Percentiles rank a stretch among this genome's conserved stretches.
These are phyloP conservation scores for Yamadazyma philogaea DNA, from an alignment of 805 yeast genomes.

Conservation along the genomic window DNA sequence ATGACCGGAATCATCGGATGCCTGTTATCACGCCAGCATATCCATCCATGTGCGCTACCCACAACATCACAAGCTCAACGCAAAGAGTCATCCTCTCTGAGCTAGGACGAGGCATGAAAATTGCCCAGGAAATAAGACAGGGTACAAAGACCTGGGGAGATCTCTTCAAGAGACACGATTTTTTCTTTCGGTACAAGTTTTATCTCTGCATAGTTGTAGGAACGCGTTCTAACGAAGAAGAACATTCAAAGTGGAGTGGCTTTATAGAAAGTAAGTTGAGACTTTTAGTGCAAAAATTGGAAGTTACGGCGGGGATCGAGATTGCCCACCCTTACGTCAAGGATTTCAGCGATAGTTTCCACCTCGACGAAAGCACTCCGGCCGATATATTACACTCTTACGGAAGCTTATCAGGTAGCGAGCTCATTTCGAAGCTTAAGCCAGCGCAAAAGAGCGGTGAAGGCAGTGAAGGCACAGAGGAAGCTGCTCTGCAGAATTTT, in stretches of 20 bases:
- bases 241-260: slow-evolving; percentile 89
- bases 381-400: slow-evolving; percentile 57
- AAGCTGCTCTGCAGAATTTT: slow-evolving; percentile 20
- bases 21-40: slow-evolving; percentile 98
- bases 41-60: slow-evolving; percentile 99
- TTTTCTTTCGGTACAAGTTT: slow-evolving; percentile 80
- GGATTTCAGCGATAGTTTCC: slow-evolving; percentile 42
- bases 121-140: slow-evolving; percentile 62
- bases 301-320: slow-evolving; percentile 67
- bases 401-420: slow-evolving; percentile 58
- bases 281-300: slow-evolving; percentile 77
- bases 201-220: slow-evolving; percentile 80
- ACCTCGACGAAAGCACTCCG: not conserved
- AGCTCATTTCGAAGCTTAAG: slow-evolving; percentile 4
- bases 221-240: slow-evolving; percentile 70
- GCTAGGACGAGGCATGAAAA: slow-evolving; percentile 67
- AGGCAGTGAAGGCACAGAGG: slow-evolving; percentile 2
- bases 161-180: slow-evolving; percentile 73
- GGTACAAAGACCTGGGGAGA: slow-evolving; percentile 73
- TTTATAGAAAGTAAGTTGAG: slow-evolving; percentile 87
- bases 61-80: slow-evolving; percentile 87
- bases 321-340: slow-evolving; percentile 87
- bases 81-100: slow-evolving; percentile 79
- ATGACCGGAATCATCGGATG: slow-evolving; percentile 89
- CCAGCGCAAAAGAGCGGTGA: slow-evolving; percentile 13